Evolutionary conservation across 441 rosid species (phyloP).

Genomic region (Jatropha multifida): DNA sequence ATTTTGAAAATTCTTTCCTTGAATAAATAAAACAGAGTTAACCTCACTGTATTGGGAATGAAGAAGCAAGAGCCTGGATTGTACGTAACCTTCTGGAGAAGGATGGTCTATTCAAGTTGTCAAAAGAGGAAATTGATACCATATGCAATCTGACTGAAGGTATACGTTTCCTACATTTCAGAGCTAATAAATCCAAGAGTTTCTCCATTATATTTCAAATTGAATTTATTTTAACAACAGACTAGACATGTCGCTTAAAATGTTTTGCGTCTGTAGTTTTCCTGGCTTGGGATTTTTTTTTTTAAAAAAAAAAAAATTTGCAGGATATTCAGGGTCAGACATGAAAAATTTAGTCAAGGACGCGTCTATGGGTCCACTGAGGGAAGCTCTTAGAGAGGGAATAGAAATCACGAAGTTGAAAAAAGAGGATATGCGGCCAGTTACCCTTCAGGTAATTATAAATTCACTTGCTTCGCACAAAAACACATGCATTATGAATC

Average conservation of each 20-base stretch:
- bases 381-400: constrained; percentile 91
- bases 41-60: constrained; percentile 28
- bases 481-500: background rate
- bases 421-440: constrained; percentile 84
- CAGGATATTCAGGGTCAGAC: constrained; percentile 98
- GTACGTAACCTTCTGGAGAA: constrained; percentile 68
- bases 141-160: constrained; percentile 85
- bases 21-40: constrained; percentile 8
- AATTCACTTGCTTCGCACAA: background rate
- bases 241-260: background rate
- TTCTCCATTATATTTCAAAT: background rate
- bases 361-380: constrained; percentile 94
- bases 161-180: constrained; percentile 24
- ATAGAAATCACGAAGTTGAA: constrained; percentile 72
- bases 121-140: constrained; percentile 57
- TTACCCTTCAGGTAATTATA: constrained; percentile 64
- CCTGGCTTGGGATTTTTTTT: background rate
- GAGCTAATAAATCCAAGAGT: constrained; percentile 11
- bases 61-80: constrained; percentile 98
- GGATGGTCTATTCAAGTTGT: constrained; percentile 83
- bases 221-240: background rate
- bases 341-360: constrained; percentile 97
- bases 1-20: constrained; percentile 19
- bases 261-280: constrained; percentile 4
- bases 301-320: background rate